Base-by-base conservation (phyloP, 495 filamentous ascomycete species). In the Trichoderma orchidacearum region DNA sequence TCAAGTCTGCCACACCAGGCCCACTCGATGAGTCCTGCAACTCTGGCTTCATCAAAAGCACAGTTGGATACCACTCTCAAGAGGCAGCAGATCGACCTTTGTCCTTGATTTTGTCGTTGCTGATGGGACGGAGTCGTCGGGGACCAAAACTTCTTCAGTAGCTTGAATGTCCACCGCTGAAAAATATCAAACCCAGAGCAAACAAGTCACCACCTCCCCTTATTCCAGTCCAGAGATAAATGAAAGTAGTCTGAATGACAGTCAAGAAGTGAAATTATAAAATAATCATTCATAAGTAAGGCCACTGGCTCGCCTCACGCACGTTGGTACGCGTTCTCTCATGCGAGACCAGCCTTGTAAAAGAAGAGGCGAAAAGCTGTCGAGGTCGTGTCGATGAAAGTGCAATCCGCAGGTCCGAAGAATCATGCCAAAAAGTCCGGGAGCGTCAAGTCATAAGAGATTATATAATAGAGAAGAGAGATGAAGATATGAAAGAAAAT, bases 381-480 rank as follows among this genome's bases (percentile, higher is more conserved):
- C 41, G 41, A 48, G 41, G 27, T 48, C 41, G 18, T n/a, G 53
- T 34, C 31, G 53, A 36, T 27, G 23, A 13, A 36, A 55, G 27
- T 55, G 30, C 53, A 55, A 55, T 55, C 31, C 53, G 53, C 53
- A 27, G 30, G n/a, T 55, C 30, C 31, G 18, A 55, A 34, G 13
- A 23, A 23, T 55, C 53, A 18, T 32, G n/a, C 36, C 53, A 55
- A 17, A 55, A 32, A 54, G 30, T 55, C 53, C 21, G 30, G 53
- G 41, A 48, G 53, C 53, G 32, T 55, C 28, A 55, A 55, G 53
- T 55, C 53, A 34, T 55, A 25, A 55, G 21, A 55, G 27, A 18
- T 36, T 25, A 9, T 25, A 48, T 48, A 55, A 30, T 30, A 18
- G 36, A 12, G 30, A 53, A 30, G 31, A 12, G 12, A 55, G n/a